Base-by-base conservation (phyloP, 2,329 filamentous ascomycete species). In the Blastomyces gilchristii region DNA sequence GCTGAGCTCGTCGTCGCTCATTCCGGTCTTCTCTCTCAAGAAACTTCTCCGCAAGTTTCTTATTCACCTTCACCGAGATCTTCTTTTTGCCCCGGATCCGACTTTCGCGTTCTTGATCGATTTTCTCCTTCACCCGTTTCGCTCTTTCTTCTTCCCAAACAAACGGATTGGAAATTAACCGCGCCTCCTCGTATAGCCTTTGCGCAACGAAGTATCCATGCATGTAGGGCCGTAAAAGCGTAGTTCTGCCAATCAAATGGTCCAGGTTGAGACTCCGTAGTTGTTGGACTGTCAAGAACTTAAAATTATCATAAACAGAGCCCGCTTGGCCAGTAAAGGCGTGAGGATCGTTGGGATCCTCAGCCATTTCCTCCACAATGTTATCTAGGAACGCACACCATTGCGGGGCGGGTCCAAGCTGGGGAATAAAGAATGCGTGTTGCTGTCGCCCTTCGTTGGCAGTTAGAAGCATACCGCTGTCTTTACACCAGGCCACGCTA, bases 381-480 rank as follows among this genome's bases (percentile, higher is more conserved):
- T 95, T 97, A 77, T 99, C 95, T 66, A 99, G 80, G 84, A 97
- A 97, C 2, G 89, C 87, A 73, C 94, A 97, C 94, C 94, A 99
- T 71, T 86, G 90, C 0, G 94, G 95, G 0, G 94, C 92, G 0
- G 93, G 91, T 1, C 94, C 94, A 28, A 97, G 83, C 71, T 96
- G 91, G 1, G 93, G 93, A 61, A 97, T 89, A 74, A 97, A 94
- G 79, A 97, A 97, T 0, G 91, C 87, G 75, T 97, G 92, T 72
- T 97, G 92, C 68, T 96, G 91, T 69, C 91, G 87, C 63, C 94
- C 95, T 79, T 99, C 94, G 72, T 99, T 99, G 49, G 95, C 94
- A 3, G 93, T 97, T 62, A 99, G 81, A 22, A 99, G 81, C 91
- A 99, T 99, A 62, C 94, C 94, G 37, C 87, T 92, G 69, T 96